Evolutionary conservation across 225 moss, liverwort and hornwort genomes (phyloP).

Genomic region (Bryum argenteum): DNA sequence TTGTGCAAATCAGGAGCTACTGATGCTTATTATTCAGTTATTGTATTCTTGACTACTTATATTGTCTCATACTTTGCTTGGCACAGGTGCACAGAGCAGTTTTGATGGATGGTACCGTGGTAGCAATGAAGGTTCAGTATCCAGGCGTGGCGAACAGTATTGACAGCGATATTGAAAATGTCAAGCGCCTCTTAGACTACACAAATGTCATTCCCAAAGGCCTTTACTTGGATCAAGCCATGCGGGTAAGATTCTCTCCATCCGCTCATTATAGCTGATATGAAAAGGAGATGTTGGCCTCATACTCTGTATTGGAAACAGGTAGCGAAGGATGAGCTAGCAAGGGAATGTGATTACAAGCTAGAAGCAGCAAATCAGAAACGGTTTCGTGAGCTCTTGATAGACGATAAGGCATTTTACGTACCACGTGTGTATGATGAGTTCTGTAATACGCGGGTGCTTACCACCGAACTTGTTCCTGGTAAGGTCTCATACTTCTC

Average conservation of each 20-base stretch:
- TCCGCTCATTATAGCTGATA: not conserved
- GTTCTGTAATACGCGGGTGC: slow-evolving; percentile 72
- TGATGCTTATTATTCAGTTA: not conserved
- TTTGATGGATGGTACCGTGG: slow-evolving; percentile 79
- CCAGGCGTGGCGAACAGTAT: slow-evolving; percentile 95
- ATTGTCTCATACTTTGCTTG: slow-evolving; percentile 22
- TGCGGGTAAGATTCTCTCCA: slow-evolving; percentile 59
- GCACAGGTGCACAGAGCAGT: slow-evolving; percentile 86
- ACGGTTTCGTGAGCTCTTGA: slow-evolving; percentile 69
- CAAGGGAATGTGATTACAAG: slow-evolving; percentile 87
- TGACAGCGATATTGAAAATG: slow-evolving; percentile 97
- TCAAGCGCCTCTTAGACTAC: slow-evolving; percentile 85
- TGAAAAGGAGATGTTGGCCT: not conserved
- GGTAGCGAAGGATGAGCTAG: slow-evolving; percentile 98
- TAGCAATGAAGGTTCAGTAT: slow-evolving; percentile 99
- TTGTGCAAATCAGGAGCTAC: not conserved
- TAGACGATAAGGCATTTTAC: slow-evolving; percentile 63
- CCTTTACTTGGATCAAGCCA: slow-evolving; percentile 95
- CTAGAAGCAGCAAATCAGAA: slow-evolving; percentile 78
- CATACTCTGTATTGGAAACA: slow-evolving; percentile 25
- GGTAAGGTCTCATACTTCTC: slow-evolving; percentile 40
- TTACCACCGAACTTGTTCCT: slow-evolving; percentile 91
- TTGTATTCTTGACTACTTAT: not conserved
- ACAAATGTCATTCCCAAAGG: slow-evolving; percentile 93
- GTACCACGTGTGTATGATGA: slow-evolving; percentile 90